Evolutionary conservation across 2,329 filamentous ascomycete genomes (phyloP).

Genomic region (Ophiostoma sp.): DNA sequence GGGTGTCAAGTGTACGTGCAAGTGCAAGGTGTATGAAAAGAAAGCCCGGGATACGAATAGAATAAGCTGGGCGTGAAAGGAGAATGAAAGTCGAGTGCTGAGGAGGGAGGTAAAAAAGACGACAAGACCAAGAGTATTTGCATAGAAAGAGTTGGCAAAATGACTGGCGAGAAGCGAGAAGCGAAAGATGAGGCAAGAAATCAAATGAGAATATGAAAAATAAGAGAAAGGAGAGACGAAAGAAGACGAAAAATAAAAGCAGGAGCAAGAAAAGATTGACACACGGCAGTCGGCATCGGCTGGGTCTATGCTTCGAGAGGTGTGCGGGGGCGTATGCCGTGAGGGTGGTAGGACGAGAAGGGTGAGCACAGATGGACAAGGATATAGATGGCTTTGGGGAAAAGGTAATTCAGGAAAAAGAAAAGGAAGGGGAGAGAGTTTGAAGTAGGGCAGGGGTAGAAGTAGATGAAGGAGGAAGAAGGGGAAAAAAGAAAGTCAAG

Average conservation of each 20-base stretch:
- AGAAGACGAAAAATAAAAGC: background rate
- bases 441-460: background rate
- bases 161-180: background rate
- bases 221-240: background rate
- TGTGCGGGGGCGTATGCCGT: background rate
- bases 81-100: background rate
- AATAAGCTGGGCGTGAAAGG: background rate
- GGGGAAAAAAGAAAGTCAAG: background rate
- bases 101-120: slow-evolving; percentile 6
- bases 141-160: background rate
- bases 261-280: background rate
- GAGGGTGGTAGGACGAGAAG: background rate
- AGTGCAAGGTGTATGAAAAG: background rate
- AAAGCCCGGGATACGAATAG: background rate
- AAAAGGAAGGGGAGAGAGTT: background rate
- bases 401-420: background rate
- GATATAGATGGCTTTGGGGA: background rate
- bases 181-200: background rate
- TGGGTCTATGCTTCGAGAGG: background rate
- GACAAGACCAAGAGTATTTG: background rate
- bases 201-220: background rate
- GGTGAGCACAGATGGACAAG: background rate
- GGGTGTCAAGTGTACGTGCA: background rate
- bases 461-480: background rate
- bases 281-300: background rate